These are phyloP conservation scores for Vigna reflexopilosa DNA, from an alignment of 306 rosid genomes.

Conservation along the genomic window DNA sequence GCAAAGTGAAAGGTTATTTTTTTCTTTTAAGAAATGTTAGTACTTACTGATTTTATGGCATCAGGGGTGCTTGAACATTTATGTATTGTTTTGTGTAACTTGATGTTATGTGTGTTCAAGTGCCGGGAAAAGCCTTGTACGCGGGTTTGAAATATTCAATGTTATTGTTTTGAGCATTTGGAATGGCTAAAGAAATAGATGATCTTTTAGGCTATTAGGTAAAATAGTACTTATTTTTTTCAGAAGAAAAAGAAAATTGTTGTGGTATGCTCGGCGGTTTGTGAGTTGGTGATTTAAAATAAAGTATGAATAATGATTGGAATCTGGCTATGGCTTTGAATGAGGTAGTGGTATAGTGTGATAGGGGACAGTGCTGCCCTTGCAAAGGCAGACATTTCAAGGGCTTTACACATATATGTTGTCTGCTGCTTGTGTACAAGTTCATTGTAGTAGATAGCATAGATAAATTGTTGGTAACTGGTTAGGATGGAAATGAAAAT, in stretches of 20 bases:
- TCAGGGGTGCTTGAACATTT: conserved; percentile 5
- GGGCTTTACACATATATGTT: not conserved
- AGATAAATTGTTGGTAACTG: not conserved
- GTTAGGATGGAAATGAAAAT: conserved; percentile 23
- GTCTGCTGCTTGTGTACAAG: not conserved
- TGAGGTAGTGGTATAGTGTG: not conserved
- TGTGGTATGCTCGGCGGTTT: not conserved
- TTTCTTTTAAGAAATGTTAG: not conserved
- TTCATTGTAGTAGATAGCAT: not conserved
- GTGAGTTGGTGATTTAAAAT: not conserved
- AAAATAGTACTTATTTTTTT: not conserved
- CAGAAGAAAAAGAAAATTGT: not conserved
- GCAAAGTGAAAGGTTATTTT: not conserved
- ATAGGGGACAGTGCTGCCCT: not conserved
- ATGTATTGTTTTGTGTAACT: not conserved
- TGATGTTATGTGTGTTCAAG: not conserved
- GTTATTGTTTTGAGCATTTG: not conserved
- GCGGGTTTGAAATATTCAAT: not conserved
- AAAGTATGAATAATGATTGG: not conserved
- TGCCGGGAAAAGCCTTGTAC: not conserved
- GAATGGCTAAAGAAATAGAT: not conserved
- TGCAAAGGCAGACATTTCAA: not conserved
- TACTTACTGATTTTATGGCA: not conserved
- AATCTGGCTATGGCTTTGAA: not conserved
- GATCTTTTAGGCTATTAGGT: not conserved